Conservation (phyloP, 768 basidiomycete genomes). For the Gloeopeniophorella convolvens region DNA sequence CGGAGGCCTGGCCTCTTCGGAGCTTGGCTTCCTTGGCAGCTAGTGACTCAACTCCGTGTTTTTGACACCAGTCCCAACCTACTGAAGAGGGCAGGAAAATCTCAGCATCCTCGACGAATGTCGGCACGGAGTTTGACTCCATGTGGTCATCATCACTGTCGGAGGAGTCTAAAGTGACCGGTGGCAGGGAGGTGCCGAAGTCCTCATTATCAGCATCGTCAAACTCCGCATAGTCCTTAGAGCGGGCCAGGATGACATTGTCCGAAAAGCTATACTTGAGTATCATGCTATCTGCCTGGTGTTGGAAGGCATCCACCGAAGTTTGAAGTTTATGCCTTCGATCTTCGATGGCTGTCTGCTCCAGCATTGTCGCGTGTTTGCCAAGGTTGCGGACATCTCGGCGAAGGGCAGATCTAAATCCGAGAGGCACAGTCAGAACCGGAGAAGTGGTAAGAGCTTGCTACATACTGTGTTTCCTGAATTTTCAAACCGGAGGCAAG, state of each 20-base stretch:
- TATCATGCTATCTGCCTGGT: too few species aligned
- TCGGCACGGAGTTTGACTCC: too few species aligned
- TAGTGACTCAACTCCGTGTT: not conserved
- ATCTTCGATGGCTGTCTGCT: not conserved
- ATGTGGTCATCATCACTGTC: too few species aligned
- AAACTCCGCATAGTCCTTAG: too few species aligned
- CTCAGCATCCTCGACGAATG: not conserved
- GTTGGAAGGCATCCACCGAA: not conserved
- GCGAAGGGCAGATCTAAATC: not conserved
- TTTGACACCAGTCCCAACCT: not conserved
- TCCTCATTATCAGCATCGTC: too few species aligned
- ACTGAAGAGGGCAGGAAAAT: not conserved
- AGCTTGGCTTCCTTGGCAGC: not conserved
- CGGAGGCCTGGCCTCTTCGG: not conserved
- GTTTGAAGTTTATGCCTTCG: not conserved
- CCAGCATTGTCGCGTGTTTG: not conserved
- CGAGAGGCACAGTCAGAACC: not conserved
- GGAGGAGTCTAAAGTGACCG: too few species aligned
- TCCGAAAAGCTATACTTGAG: too few species aligned
- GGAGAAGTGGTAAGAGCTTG: not conserved
- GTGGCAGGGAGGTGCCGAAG: too few species aligned
- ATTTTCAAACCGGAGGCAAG: not conserved
- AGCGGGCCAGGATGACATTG: too few species aligned
- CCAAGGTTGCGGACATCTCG: not conserved
- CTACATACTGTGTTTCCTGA: slow-evolving; percentile 6